phyloP scores from a whole-genome alignment of 2,329 filamentous ascomycete genomes.

The Cadophora gregata region DNA sequence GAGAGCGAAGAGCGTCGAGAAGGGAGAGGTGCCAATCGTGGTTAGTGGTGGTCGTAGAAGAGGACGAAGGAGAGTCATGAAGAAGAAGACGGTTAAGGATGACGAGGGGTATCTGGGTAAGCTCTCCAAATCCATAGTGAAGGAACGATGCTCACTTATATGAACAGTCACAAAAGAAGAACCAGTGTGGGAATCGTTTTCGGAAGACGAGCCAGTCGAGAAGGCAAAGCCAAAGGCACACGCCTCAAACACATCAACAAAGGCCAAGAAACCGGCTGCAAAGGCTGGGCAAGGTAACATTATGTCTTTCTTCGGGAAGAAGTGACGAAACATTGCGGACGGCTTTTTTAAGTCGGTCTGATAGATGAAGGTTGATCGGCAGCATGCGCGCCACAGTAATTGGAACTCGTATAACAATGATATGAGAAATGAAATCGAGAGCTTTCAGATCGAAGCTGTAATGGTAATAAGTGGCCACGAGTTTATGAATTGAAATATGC shows the following conservation, averaged over 20 bases:
- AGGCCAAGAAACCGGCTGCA: slow-evolving; percentile 59
- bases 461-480: not conserved
- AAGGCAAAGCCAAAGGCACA: slow-evolving; percentile 60
- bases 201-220: slow-evolving; percentile 78
- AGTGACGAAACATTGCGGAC: slow-evolving; percentile 45
- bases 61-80: slow-evolving; percentile 80
- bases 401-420: not conserved
- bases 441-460: not conserved
- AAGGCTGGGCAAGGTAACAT: slow-evolving; percentile 79
- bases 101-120: slow-evolving; percentile 88
- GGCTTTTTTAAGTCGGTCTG: not conserved
- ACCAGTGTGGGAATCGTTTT: slow-evolving; percentile 88
- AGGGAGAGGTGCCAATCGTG: slow-evolving; percentile 36
- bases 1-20: slow-evolving; percentile 25
- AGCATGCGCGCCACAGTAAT: not conserved
- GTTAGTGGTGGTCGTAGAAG: slow-evolving; percentile 70
- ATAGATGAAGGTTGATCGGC: not conserved
- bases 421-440: slow-evolving; percentile 4
- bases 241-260: slow-evolving; percentile 47
- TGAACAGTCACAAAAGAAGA: slow-evolving; percentile 84
- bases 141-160: slow-evolving; percentile 22
- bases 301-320: slow-evolving; percentile 92
- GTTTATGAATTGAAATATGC: not conserved
- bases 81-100: slow-evolving; percentile 86
- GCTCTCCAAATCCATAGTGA: slow-evolving; percentile 41